These are phyloP conservation scores for Penicillium sp. DNA, from an alignment of 2,329 filamentous ascomycete species.

Conservation along the genomic window DNA sequence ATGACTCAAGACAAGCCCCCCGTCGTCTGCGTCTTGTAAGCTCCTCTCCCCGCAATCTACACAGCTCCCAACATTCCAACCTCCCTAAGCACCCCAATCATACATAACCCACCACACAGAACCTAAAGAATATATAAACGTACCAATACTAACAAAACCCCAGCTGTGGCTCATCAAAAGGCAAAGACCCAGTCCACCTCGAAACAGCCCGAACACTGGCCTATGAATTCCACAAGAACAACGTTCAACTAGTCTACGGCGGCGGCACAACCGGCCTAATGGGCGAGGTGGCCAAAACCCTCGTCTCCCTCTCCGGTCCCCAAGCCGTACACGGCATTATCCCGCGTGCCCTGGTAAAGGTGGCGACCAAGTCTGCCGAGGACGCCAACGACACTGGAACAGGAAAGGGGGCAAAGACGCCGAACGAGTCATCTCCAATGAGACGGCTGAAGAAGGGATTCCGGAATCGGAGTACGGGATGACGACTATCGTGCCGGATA, in stretches of 20 bases:
- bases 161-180: slow-evolving; percentile 75
- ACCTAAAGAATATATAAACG: not conserved
- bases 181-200: slow-evolving; percentile 68
- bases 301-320: slow-evolving; percentile 77
- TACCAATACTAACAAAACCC: slow-evolving; percentile 5
- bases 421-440: slow-evolving; percentile 58
- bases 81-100: not conserved
- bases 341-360: slow-evolving; percentile 73
- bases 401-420: slow-evolving; percentile 44
- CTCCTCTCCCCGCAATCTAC: slow-evolving; percentile 5
- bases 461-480: slow-evolving; percentile 59
- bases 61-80: not conserved
- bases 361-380: slow-evolving; percentile 50
- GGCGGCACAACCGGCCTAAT: slow-evolving; percentile 92
- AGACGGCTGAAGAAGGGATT: slow-evolving; percentile 31
- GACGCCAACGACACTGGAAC: slow-evolving; percentile 15
- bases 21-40: slow-evolving; percentile 82
- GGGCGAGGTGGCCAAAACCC: slow-evolving; percentile 84
- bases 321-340: slow-evolving; percentile 87
- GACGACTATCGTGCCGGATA: slow-evolving; percentile 86
- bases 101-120: not conserved
- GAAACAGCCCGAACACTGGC: slow-evolving; percentile 73
- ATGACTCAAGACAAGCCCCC: slow-evolving; percentile 42
- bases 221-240: slow-evolving; percentile 64
- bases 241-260: slow-evolving; percentile 85